These are phyloP conservation scores for Colletotrichum sp. DNA, from an alignment of 2,329 filamentous ascomycete species.

Conservation along the genomic window DNA sequence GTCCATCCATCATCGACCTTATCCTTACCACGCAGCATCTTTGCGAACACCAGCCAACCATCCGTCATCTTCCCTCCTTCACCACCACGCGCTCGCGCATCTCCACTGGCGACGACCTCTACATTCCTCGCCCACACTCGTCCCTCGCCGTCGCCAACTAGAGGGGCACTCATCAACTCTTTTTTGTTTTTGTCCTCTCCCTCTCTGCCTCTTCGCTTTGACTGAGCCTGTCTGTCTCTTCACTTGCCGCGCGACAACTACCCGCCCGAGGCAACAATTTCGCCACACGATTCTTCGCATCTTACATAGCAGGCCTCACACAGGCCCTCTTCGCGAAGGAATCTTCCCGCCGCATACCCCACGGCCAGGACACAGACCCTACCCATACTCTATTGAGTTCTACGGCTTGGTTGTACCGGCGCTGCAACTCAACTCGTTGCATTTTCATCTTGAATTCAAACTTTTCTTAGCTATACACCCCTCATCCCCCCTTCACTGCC, in stretches of 20 bases:
- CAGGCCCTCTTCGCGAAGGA: constrained; percentile 12
- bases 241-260: not conserved
- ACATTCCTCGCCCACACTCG: not conserved
- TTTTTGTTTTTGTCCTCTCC: not conserved
- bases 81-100: constrained; percentile 13
- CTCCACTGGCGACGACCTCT: constrained; percentile 15
- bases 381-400: constrained; percentile 13
- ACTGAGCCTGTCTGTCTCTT: not conserved
- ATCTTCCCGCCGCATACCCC: constrained; percentile 9
- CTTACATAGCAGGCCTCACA: constrained; percentile 12
- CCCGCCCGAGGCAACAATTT: not conserved
- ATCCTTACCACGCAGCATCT: constrained; percentile 13
- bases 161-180: not conserved
- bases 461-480: constrained; percentile 18
- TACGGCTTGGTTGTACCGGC: constrained; percentile 19
- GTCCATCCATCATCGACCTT: constrained; percentile 17
- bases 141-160: not conserved
- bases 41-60: constrained; percentile 22
- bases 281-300: constrained; percentile 2
- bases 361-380: constrained; percentile 17
- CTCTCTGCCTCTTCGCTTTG: not conserved
- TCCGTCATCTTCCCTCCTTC: constrained; percentile 23
- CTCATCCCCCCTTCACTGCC: not conserved
- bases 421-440: constrained; percentile 20
- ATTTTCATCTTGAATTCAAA: constrained; percentile 18